A percentile compares a stretch with the other conserved stretches of the same genome.
Conservation (phyloP, 495 filamentous ascomycete genomes). For the Pseudoneurospora amorphoporcata region DNA sequence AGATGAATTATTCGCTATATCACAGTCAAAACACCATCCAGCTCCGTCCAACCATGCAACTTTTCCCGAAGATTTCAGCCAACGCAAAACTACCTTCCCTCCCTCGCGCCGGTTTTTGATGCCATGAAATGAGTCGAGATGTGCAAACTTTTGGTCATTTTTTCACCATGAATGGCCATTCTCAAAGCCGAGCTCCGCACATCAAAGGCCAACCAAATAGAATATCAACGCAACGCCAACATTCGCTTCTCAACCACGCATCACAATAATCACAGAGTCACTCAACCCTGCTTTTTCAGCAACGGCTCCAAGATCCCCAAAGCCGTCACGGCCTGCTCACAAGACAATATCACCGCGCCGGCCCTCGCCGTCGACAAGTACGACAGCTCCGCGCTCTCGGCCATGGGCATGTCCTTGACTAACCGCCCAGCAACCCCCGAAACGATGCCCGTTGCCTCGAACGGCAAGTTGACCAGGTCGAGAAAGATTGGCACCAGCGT, state of each 20-base stretch:
- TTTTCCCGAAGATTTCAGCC: not conserved
- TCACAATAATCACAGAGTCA: not conserved
- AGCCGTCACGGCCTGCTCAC: slow-evolving; percentile 59
- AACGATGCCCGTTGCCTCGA: slow-evolving; percentile 88
- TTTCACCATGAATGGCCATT: not conserved
- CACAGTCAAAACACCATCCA: not conserved
- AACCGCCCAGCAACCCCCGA: slow-evolving; percentile 80
- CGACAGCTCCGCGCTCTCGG: slow-evolving; percentile 68
- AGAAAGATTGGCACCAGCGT: slow-evolving; percentile 82
- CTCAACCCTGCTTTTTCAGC: slow-evolving; percentile 20
- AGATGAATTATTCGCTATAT: not conserved
- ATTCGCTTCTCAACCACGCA: not conserved
- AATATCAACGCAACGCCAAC: not conserved
- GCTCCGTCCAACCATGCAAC: not conserved
- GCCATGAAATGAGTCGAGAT: not conserved
- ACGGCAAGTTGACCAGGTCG: slow-evolving; percentile 67
- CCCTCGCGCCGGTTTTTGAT: not conserved
- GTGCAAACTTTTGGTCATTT: not conserved
- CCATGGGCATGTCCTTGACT: slow-evolving; percentile 45
- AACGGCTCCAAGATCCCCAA: slow-evolving; percentile 53
- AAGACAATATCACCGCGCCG: slow-evolving; percentile 77
- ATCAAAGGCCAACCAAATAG: not conserved
- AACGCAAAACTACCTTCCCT: not conserved
- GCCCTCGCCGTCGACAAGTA: slow-evolving; percentile 85
- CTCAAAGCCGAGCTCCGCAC: not conserved